Base-by-base conservation (phyloP, 176 grass and related monocot species). In the Cenchrus purpureus region DNA sequence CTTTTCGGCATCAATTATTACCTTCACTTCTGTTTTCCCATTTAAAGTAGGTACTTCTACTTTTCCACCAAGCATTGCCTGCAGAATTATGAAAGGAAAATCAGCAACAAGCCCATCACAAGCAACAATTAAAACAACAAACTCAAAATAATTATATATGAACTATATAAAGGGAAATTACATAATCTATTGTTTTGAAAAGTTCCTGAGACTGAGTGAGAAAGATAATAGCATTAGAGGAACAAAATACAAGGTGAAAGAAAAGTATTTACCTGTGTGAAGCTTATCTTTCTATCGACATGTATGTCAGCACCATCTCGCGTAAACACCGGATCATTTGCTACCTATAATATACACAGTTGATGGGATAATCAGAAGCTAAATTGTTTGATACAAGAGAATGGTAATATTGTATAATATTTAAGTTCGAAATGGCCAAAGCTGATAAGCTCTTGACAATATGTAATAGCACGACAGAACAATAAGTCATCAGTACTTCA, bases 61-160 rank as follows among this genome's bases (percentile, higher is more conserved):
- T 20, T 81, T 92, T 86, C 91, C 93, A 87, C 96, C 96, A 85
- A 98, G 92, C 77, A 98, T 90, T 89, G 96, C 96, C 94, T 97
- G 79, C 57, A 57, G 12, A 63, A 84, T 70, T 49, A 45, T 31
- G 43, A 49, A 85, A 71, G 19, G 48, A 40, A 86, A 82, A 65
- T 83, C 20, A 83, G 74, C 58, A 86, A 67, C 14, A 49, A 45
- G 29, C 62, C 2, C 32, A 59, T 25, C 51, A 14, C 50, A 86
- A 82, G 54, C 32, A 83, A 82, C 49, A 63, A 78, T 71, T 65
- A 78, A 72, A 50, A 85, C 34, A 51, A 85, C 7, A 76, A 43
- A 53, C 14, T 69, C 71, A 1, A 85, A 85, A 76, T 64, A 32
- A 63, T 55, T 13, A 61, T 54, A 75, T 42, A 37, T 68, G 62